A percentile compares a stretch with the other conserved stretches of the same genome.
Conservation (phyloP, 2,329 filamentous ascomycete genomes). For the Colletotrichum musae region DNA sequence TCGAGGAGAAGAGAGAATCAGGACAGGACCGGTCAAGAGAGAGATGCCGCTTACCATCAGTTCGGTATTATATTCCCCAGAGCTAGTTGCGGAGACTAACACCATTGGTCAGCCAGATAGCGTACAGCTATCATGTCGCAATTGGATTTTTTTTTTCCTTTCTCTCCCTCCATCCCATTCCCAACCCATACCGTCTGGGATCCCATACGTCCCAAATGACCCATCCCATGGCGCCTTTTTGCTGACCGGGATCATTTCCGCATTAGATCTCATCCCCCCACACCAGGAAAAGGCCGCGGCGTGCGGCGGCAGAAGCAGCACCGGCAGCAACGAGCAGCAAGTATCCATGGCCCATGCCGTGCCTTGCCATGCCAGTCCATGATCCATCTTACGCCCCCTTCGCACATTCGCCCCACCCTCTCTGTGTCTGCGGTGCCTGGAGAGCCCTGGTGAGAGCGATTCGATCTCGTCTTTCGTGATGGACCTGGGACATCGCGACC, state of each 20-base stretch:
- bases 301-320: not conserved
- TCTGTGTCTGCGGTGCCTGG: slow-evolving; percentile 2
- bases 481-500: not conserved
- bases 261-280: slow-evolving; percentile 11
- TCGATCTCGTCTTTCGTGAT: slow-evolving; percentile 4
- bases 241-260: slow-evolving; percentile 28
- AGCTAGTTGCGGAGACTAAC: slow-evolving; percentile 18
- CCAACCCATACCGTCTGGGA: not conserved
- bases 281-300: not conserved
- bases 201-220: slow-evolving; percentile 5
- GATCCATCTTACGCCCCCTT: no score
- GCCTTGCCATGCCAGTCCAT: no score
- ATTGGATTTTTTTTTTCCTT: not conserved
- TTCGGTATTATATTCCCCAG: slow-evolving; percentile 14
- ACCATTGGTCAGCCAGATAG: slow-evolving; percentile 23
- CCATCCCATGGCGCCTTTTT: slow-evolving; percentile 7
- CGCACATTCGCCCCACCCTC: not conserved
- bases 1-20: slow-evolving; percentile 13
- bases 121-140: slow-evolving; percentile 23
- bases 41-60: slow-evolving; percentile 27
- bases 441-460: not conserved
- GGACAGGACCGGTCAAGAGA: not conserved
- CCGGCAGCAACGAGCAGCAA: not conserved
- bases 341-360: no score
- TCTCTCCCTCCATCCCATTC: not conserved